Percentiles rank a stretch among this genome's conserved stretches.
These are phyloP conservation scores for Zopfia rhizophila DNA, from an alignment of 2,329 filamentous ascomycete species.

Conservation along the genomic window DNA sequence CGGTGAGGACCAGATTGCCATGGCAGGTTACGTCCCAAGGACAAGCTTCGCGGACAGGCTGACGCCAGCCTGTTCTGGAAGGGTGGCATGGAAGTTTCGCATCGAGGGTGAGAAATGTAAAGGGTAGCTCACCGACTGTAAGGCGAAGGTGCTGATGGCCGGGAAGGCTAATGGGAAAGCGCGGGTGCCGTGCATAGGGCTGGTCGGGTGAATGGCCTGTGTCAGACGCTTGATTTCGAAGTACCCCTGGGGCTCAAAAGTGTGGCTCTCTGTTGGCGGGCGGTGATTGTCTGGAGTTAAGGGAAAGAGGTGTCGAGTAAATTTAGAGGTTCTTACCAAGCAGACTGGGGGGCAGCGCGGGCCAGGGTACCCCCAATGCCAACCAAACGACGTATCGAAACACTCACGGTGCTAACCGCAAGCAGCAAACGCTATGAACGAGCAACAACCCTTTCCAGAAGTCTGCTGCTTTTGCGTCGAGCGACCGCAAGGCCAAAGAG, in stretches of 20 bases:
- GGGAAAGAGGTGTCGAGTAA: slow-evolving; percentile 15
- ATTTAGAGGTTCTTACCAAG: slow-evolving; percentile 24
- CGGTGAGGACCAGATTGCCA: slow-evolving; percentile 10
- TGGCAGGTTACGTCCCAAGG: slow-evolving; percentile 11
- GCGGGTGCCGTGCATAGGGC: slow-evolving; percentile 38
- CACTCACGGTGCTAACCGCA: slow-evolving; percentile 6
- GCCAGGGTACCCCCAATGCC: background rate
- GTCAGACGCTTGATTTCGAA: slow-evolving; percentile 39
- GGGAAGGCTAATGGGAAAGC: slow-evolving; percentile 25
- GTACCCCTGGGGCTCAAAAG: slow-evolving; percentile 29
- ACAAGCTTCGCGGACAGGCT: slow-evolving; percentile 27
- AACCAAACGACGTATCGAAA: background rate
- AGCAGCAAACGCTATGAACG: slow-evolving; percentile 15
- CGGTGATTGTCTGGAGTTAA: background rate
- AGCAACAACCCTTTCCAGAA: slow-evolving; percentile 4
- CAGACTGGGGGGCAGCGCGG: slow-evolving; percentile 3
- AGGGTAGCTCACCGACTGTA: slow-evolving; percentile 31
- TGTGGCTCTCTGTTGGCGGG: slow-evolving; percentile 1
- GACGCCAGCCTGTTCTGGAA: slow-evolving; percentile 26
- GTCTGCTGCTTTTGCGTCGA: background rate
- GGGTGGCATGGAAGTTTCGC: slow-evolving; percentile 6
- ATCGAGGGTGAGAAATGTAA: slow-evolving; percentile 18
- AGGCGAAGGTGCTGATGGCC: slow-evolving; percentile 31
- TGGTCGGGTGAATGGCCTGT: slow-evolving; percentile 26
- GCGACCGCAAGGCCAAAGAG: slow-evolving; percentile 6